A percentile compares a stretch with the other conserved stretches of the same genome.
These are phyloP conservation scores for Epichloe typhina DNA, from an alignment of 2,329 filamentous ascomycete species.

Conservation along the genomic window DNA sequence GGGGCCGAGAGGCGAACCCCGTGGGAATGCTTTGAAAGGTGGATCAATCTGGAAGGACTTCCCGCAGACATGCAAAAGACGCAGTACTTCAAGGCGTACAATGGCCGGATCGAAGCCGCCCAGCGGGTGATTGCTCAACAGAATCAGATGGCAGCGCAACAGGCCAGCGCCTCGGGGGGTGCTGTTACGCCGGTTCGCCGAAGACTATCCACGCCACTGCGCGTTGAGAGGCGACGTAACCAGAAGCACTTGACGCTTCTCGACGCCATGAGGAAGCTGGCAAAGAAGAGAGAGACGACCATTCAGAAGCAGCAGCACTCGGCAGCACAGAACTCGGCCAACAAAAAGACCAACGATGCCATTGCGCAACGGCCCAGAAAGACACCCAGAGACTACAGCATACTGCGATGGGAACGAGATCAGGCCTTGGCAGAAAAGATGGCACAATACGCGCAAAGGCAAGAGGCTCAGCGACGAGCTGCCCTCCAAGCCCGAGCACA, in stretches of 20 bases:
- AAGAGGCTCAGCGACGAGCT: slow-evolving; percentile 42
- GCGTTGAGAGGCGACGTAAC: slow-evolving; percentile 76
- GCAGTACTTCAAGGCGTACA: slow-evolving; percentile 75
- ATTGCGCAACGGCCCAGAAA: slow-evolving; percentile 42
- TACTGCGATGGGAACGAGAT: slow-evolving; percentile 78
- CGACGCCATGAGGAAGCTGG: slow-evolving; percentile 88
- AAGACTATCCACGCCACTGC: slow-evolving; percentile 63
- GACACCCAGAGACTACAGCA: slow-evolving; percentile 83
- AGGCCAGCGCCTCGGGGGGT: slow-evolving; percentile 30
- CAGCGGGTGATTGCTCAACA: slow-evolving; percentile 41
- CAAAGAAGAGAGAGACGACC: slow-evolving; percentile 81
- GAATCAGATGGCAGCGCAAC: slow-evolving; percentile 37
- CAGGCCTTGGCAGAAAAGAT: slow-evolving; percentile 50
- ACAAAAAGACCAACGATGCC: slow-evolving; percentile 66
- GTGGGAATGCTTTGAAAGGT: slow-evolving; percentile 98
- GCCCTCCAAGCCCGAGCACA: slow-evolving; percentile 34
- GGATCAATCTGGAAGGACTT: slow-evolving; percentile 82
- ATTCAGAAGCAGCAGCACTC: slow-evolving; percentile 86
- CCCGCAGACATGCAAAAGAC: slow-evolving; percentile 91
- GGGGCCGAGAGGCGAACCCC: slow-evolving; percentile 82
- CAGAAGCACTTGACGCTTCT: slow-evolving; percentile 80
- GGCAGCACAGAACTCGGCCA: slow-evolving; percentile 57
- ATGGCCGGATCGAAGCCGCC: slow-evolving; percentile 44
- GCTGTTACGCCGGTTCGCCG: slow-evolving; percentile 35
- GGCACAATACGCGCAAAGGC: slow-evolving; percentile 41